Conservation (phyloP, 371 early-diverging fungal genomes). For the Mortierella sp. region DNA sequence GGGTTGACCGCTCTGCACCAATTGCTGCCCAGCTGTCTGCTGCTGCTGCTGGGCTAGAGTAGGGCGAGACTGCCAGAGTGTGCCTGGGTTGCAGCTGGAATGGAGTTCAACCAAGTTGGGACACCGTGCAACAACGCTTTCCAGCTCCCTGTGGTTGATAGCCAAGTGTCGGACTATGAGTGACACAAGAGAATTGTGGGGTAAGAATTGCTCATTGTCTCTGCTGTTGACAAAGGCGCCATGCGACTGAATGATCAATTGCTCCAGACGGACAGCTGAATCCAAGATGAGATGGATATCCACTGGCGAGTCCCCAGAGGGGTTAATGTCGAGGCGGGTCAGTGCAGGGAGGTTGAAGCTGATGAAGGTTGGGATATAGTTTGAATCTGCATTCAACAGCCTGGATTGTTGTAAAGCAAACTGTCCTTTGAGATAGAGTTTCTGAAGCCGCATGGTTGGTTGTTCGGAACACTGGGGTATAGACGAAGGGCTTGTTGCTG, state of each 20-base stretch:
- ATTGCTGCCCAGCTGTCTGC: background rate
- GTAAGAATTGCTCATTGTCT: background rate
- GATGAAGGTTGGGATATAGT: background rate
- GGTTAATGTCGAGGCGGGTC: slow-evolving; percentile 32
- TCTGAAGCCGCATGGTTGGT: slow-evolving; percentile 8
- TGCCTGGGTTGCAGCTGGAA: slow-evolving; percentile 32
- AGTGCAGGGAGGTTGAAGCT: slow-evolving; percentile 31
- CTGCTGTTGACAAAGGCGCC: slow-evolving; percentile 32
- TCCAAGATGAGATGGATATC: slow-evolving; percentile 42
- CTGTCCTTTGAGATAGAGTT: slow-evolving; percentile 27
- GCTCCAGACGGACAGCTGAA: slow-evolving; percentile 20
- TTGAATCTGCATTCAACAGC: background rate
- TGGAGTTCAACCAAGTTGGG: slow-evolving; percentile 40
- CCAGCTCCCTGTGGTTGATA: slow-evolving; percentile 28
- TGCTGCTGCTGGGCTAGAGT: background rate
- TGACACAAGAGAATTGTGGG: slow-evolving; percentile 4
- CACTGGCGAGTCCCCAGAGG: slow-evolving; percentile 20
- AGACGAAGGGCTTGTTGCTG: background rate
- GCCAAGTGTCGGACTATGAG: slow-evolving; percentile 41
- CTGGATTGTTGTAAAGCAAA: slow-evolving; percentile 9
- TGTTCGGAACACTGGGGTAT: no score
- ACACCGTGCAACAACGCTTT: slow-evolving; percentile 24
- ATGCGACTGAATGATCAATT: slow-evolving; percentile 27
- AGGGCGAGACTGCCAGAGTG: slow-evolving; percentile 25
- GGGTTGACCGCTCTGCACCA: background rate